These are phyloP conservation scores for Escallonia rubra DNA, from an alignment of 129 eudicot genomes.

Conservation along the genomic window DNA sequence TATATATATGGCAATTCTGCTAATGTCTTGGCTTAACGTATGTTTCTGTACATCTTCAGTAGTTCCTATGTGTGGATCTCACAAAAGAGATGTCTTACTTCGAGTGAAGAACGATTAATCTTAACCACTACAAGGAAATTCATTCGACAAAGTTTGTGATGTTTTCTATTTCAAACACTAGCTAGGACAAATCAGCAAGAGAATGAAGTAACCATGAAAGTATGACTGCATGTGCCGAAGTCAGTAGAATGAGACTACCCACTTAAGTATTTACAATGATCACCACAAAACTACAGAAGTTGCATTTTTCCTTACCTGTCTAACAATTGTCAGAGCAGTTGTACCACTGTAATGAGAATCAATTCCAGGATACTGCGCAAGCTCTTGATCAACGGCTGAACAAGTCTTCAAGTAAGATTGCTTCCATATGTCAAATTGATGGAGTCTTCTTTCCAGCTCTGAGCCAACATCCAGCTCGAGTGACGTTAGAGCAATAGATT, in stretches of 20 bases:
- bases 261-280: background rate
- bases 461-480: slow-evolving; percentile 9
- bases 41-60: too few species aligned
- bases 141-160: too few species aligned
- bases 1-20: too few species aligned
- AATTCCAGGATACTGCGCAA: slow-evolving; percentile 51
- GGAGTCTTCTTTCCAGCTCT: slow-evolving; percentile 13
- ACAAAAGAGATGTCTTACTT: too few species aligned
- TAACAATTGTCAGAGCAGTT: slow-evolving; percentile 66
- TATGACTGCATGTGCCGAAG: background rate
- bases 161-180: too few species aligned
- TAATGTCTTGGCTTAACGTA: too few species aligned
- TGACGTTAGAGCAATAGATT: slow-evolving; percentile 36
- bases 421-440: slow-evolving; percentile 63
- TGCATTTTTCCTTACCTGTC: slow-evolving; percentile 44
- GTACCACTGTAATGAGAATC: slow-evolving; percentile 84
- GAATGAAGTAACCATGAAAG: too few species aligned
- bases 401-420: slow-evolving; percentile 66
- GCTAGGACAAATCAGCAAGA: too few species aligned
- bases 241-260: slow-evolving; percentile 1
- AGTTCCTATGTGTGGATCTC: too few species aligned
- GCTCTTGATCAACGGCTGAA: slow-evolving; percentile 68
- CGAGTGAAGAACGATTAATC: too few species aligned
- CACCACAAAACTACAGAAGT: slow-evolving; percentile 2
- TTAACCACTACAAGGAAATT: too few species aligned